Base-by-base conservation (phyloP, 2,329 filamentous ascomycete genomes). In the Arthroderma uncinatum region DNA sequence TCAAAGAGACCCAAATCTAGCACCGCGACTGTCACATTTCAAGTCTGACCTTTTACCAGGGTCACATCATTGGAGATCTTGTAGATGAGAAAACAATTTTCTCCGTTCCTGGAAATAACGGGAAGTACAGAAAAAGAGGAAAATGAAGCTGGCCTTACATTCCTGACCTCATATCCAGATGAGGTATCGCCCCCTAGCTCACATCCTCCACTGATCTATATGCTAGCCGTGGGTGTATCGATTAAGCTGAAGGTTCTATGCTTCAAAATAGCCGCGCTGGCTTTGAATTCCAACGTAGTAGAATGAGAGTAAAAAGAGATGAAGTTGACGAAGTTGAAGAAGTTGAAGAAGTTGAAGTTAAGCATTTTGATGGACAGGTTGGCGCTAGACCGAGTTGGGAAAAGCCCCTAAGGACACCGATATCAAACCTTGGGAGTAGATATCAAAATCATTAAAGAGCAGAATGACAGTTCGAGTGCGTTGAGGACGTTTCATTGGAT, bases 11-110 rank as follows among this genome's bases (percentile, higher is more conserved):
- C 7, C 4, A 25, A 10, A 30, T 2, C 44, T n/a, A 21, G 47
- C 4, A 55, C 42, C 30, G 28, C 28, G 16, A 52, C 34, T 57
- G 25, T 12, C 48, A 4, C 16, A n/a, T 39, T 30, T 33, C 56
- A 61, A 28, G 69, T 74, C 72, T 70, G 72, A 74, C 71, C 72
- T 74, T 74, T 74, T 74, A 74, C 72, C 72, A 74, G 67, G 63
- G 62, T 68, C 57, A 59, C 72, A 74, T 74, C 72, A 73, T 69
- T 58, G 71, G 72, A 74, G 70, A 68, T 42, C 55, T 40, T 50
- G 52, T 28, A 19, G 28, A 40, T n/a, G n/a, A n/a, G n/a, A n/a
- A n/a, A n/a, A n/a, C n/a, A n/a, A n/a, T n/a, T n/a, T n/a, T n/a
- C n/a, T n/a, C n/a, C n/a, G n/a, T n/a, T n/a, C n/a, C n/a, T n/a